Evolutionary conservation across 345 rosid genomes (phyloP).

Genomic region (Nephelium lappaceum): DNA sequence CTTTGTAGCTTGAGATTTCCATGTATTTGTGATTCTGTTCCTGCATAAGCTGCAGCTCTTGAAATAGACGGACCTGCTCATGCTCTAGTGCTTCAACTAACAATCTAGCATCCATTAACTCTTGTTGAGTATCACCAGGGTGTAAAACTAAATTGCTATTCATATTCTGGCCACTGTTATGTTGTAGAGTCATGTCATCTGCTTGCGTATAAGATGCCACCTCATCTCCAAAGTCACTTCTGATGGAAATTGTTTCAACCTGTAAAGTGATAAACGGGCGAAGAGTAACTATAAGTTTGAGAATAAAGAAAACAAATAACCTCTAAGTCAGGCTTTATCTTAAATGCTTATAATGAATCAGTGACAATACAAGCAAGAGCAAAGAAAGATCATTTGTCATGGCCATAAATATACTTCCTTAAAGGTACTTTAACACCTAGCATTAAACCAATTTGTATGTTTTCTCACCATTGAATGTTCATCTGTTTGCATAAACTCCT

Average conservation of each 20-base stretch:
- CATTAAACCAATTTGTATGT: slow-evolving; percentile 12
- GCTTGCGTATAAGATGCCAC: slow-evolving; percentile 36
- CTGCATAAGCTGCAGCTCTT: slow-evolving; percentile 46
- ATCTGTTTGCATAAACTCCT: slow-evolving; percentile 44
- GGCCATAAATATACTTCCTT: slow-evolving; percentile 2
- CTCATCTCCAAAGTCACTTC: slow-evolving; percentile 48
- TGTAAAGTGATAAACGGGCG: slow-evolving; percentile 33
- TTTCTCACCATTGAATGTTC: slow-evolving; percentile 52
- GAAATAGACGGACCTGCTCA: slow-evolving; percentile 40
- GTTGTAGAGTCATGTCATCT: slow-evolving; percentile 34
- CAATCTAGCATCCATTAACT: slow-evolving; percentile 43
- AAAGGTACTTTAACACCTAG: slow-evolving; percentile 11
- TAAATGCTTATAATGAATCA: background rate
- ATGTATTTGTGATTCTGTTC: slow-evolving; percentile 47
- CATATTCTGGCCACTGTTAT: slow-evolving; percentile 32
- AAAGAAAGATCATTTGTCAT: background rate
- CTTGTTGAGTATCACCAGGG: slow-evolving; percentile 32
- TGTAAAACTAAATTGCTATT: slow-evolving; percentile 30
- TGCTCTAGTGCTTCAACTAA: slow-evolving; percentile 43
- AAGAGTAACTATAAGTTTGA: slow-evolving; percentile 8
- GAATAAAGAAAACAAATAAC: background rate
- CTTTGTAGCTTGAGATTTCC: slow-evolving; percentile 40
- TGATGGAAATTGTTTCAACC: slow-evolving; percentile 52
- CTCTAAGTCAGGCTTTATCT: slow-evolving; percentile 10
- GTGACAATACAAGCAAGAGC: slow-evolving; percentile 7